phyloP scores from a whole-genome alignment of 169 alveolate genomes.

The Eimeria necatrix region DNA sequence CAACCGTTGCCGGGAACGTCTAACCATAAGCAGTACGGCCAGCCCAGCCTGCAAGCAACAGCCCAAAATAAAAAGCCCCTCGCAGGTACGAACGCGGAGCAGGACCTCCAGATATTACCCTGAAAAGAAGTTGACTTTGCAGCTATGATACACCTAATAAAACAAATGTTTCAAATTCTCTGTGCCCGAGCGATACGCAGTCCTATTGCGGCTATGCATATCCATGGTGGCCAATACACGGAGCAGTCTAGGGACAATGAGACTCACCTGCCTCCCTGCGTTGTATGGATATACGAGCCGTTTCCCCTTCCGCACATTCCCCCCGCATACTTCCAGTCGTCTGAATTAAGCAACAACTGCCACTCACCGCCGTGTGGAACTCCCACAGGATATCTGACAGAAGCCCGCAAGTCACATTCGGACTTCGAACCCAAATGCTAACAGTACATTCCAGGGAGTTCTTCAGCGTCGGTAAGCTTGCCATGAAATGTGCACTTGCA shows the following conservation, averaged over 20 bases:
- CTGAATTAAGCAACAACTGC: conserved; percentile 86
- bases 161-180: too few relatives aligned
- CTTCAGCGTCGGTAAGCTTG: not conserved
- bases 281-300: conserved; percentile 78
- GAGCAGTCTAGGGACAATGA: not conserved
- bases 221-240: too few relatives aligned
- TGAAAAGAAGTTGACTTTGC: too few relatives aligned
- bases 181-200: too few relatives aligned
- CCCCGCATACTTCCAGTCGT: conserved; percentile 87
- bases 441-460: not conserved
- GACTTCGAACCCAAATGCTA: not conserved
- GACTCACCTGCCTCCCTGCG: conserved; percentile 85
- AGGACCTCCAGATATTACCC: too few relatives aligned
- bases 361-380: conserved; percentile 88
- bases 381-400: conserved; percentile 85
- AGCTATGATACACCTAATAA: too few relatives aligned
- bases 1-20: conserved; percentile 86
- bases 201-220: too few relatives aligned
- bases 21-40: conserved; percentile 86
- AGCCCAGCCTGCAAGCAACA: conserved; percentile 81
- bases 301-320: conserved; percentile 86
- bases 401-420: not conserved
- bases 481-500: too few relatives aligned
- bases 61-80: not conserved
- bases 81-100: too few relatives aligned